These are phyloP conservation scores for Samsoniella hepiali DNA, from an alignment of 2,329 filamentous ascomycete genomes.

Conservation along the genomic window DNA sequence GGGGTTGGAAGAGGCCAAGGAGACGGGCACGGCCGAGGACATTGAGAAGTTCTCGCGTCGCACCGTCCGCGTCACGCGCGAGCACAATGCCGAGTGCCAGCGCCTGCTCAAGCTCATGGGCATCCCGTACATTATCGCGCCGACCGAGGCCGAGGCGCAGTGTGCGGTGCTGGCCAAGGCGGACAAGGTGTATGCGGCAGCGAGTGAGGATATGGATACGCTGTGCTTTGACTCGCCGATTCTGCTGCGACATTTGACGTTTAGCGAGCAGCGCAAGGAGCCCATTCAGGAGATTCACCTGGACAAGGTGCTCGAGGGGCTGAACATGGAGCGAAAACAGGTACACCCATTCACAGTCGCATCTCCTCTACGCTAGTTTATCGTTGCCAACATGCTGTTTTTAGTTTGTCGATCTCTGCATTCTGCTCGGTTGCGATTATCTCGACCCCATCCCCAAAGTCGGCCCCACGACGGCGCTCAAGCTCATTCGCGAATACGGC, in stretches of 20 bases:
- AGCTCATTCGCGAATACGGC: conserved; percentile 89
- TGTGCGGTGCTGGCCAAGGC: conserved; percentile 86
- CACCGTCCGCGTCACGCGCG: conserved; percentile 90
- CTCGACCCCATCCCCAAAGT: conserved; percentile 94
- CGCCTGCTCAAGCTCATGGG: conserved; percentile 90
- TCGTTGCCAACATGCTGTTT: not conserved
- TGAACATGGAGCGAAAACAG: conserved; percentile 84
- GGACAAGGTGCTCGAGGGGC: conserved; percentile 78
- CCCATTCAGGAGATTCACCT: conserved; percentile 94
- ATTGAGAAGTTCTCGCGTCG: conserved; percentile 94
- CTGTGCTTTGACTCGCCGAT: conserved; percentile 93
- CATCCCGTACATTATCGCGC: conserved; percentile 89
- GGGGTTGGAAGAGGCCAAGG: conserved; percentile 89
- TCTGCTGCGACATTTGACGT: conserved; percentile 86
- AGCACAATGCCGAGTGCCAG: conserved; percentile 96
- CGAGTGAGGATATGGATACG: conserved; percentile 98
- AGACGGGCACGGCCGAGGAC: conserved; percentile 95
- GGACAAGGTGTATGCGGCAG: conserved; percentile 94
- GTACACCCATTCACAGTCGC: conserved; percentile 29
- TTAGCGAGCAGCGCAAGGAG: conserved; percentile 95
- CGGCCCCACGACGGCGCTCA: conserved; percentile 86
- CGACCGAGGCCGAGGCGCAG: conserved; percentile 95
- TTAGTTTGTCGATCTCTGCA: conserved; percentile 96
- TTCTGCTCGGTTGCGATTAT: conserved; percentile 95
- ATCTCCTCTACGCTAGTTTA: not conserved